Evolutionary conservation across 306 rosid genomes (phyloP), one percentile per base, ranked within the genome.

Genomic region (Trichosanthes truncata): DNA sequence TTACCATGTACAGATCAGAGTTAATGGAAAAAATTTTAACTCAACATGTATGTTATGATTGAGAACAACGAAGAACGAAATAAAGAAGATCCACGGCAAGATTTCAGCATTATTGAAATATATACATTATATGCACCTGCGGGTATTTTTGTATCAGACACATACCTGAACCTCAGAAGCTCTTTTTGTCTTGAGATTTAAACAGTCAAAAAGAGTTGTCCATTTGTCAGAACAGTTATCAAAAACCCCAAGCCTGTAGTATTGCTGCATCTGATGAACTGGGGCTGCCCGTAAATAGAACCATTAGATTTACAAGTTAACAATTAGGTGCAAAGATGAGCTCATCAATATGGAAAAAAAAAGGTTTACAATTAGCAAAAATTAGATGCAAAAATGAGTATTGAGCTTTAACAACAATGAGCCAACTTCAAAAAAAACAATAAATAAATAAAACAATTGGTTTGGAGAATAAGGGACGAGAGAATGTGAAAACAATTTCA

Each of bases 251-350:
- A 91, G 67, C 87, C 98, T 87, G 77, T 92, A 94, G 84, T 92
- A 92, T 76, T 92, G 97, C 87, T 92, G 90, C 97, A 94, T 78
- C 85, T 94, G 97, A 88, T 94, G 90, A 78, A 94, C 95, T 7
- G 97, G 97, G 60, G 97, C 98, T 92, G 92, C 76, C 82, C 84
- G 20, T 73, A 59, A 51, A 79, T 23, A 14, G 35, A 83, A 72
- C 15, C 75, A 81, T 46, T n/a, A 60, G 67, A 21, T 43, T 2
- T 25, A 46, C 21, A 71, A 56, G 51, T 1, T 12, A 15, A 59
- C 48, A 36, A 62, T 41, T 26, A 23, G 68, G 67, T 9, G 9
- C 36, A 25, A 49, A 41, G 61, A 59, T 56, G 36, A 43, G n/a
- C 68, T 61, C 68, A 13, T 61, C 68, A 0, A 61, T 61, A 31